phyloP scores from a whole-genome alignment of 306 rosid genomes.

The Astragalus membranaceus region DNA sequence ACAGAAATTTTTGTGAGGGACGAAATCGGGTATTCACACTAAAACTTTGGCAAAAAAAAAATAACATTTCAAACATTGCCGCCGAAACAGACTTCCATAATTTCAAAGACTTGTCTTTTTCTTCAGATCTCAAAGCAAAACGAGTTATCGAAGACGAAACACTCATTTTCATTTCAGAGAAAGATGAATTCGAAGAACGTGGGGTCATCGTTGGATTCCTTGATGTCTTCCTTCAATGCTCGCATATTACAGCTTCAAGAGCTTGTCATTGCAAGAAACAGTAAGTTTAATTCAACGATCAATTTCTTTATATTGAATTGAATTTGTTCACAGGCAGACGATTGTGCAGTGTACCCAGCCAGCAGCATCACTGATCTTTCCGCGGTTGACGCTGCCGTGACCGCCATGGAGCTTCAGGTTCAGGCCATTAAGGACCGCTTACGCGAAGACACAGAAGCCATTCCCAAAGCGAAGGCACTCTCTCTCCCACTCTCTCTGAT shows the following conservation, averaged over 20 bases:
- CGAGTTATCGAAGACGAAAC: not conserved
- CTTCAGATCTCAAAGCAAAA: not conserved
- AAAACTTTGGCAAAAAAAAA: too few relatives aligned
- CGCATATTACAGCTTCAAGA: constrained; percentile 83
- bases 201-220: constrained; percentile 54
- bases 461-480: constrained; percentile 77
- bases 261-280: constrained; percentile 81
- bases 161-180: not conserved
- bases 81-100: not conserved
- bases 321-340: not conserved
- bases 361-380: constrained; percentile 68
- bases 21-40: too few relatives aligned
- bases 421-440: constrained; percentile 73
- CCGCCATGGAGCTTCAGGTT: constrained; percentile 80
- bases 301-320: not conserved
- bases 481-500: not conserved
- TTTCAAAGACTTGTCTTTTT: not conserved
- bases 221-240: constrained; percentile 58
- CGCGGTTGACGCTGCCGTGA: constrained; percentile 63
- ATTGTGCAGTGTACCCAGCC: constrained; percentile 65
- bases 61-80: not conserved
- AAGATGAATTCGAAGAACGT: constrained; percentile 53
- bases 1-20: too few relatives aligned
- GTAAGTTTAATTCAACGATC: constrained; percentile 25
- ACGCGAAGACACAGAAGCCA: constrained; percentile 73